Percentiles rank a stretch among this genome's conserved stretches.
Evolutionary conservation across 805 yeast species (phyloP).

Genomic region (Yarrowia yakushimensis): DNA sequence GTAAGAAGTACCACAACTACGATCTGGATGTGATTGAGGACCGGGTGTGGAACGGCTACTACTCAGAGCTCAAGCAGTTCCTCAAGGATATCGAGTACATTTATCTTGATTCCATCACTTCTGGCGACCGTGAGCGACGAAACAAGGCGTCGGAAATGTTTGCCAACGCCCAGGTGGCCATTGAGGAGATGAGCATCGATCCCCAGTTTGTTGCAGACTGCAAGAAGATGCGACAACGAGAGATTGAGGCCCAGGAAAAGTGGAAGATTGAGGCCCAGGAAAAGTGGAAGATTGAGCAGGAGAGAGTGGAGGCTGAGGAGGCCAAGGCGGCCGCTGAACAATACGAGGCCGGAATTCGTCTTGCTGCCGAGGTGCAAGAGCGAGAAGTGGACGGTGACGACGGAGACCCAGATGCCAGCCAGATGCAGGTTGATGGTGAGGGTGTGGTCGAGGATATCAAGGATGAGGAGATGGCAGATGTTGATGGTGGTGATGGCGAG

Average conservation of each 20-base stretch:
- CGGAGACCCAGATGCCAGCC: constrained; percentile 1
- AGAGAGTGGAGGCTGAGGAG: constrained; percentile 27
- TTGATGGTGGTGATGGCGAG: not conserved
- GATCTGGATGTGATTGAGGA: constrained; percentile 93
- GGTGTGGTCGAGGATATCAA: constrained; percentile 1
- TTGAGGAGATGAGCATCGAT: constrained; percentile 67
- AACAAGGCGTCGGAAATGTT: constrained; percentile 87
- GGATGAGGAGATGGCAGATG: constrained; percentile 26
- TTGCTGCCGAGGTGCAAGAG: constrained; percentile 1
- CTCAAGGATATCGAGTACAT: constrained; percentile 81
- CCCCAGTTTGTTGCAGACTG: constrained; percentile 76
- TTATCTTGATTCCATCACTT: constrained; percentile 65
- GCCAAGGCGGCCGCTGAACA: constrained; percentile 1
- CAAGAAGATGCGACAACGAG: constrained; percentile 60
- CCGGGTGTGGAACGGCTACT: constrained; percentile 93
- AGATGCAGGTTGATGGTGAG: constrained; percentile 14
- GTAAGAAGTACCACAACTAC: constrained; percentile 74
- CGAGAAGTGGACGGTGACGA: constrained; percentile 7
- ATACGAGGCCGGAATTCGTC: constrained; percentile 7
- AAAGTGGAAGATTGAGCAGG: constrained; percentile 30
- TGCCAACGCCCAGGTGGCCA: constrained; percentile 92
- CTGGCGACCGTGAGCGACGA: constrained; percentile 80
- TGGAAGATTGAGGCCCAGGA: constrained; percentile 32
- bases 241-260: constrained; percentile 31
- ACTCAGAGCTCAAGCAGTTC: constrained; percentile 88